Evolutionary conservation across 2,329 filamentous ascomycete genomes (phyloP), one percentile per base, ranked within the genome.

Genomic region (Arthrobotrys entomopaga): DNA sequence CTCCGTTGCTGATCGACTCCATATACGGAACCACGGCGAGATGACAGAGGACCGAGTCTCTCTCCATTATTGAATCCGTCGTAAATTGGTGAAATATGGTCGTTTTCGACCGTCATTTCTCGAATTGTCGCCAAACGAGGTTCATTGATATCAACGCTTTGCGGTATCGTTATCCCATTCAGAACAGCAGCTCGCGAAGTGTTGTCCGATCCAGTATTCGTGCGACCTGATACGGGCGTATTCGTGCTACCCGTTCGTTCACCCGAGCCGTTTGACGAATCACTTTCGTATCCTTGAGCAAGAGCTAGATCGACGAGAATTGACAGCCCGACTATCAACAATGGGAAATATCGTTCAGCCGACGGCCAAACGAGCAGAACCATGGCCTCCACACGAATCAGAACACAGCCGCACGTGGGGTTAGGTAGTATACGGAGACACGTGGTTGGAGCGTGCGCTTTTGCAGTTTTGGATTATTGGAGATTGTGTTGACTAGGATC

Each of bases 271-370:
- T 7, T 38, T 15, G 53, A 49, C 3, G 15, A 53, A 65, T 58
- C 61, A 22, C 24, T 42, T 20, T 57, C 61, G n/a, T 57, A 65
- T 3, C 61, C 61, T 26, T 65, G 50, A 19, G 50, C 40, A 40
- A 16, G 2, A 22, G 46, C 20, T 53, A n/a, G 24, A 2, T 10
- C 10, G 3, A 53, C 10, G 11, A 42, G 38, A 22, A 40, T 16
- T 16, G 5, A 2, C 11, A 42, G 20, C 4, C 3, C n/a, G 2
- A 53, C 7, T 29, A 53, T 19, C 15, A 56, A 16, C 16, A 42
- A 19, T 19, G n/a, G 11, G 16, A 42, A n/a, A 42, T 38, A 19
- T 42, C 15, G 52, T 20, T 56, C 50, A 15, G 50, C 24, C 42
- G 29, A 34, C 10, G 6, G 29, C 29, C 29, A 34, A 8, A 34